Evolutionary conservation across 2,329 filamentous ascomycete species (phyloP), one percentile per base, ranked within the genome.

Genomic region (Pseudonectria buxi): DNA sequence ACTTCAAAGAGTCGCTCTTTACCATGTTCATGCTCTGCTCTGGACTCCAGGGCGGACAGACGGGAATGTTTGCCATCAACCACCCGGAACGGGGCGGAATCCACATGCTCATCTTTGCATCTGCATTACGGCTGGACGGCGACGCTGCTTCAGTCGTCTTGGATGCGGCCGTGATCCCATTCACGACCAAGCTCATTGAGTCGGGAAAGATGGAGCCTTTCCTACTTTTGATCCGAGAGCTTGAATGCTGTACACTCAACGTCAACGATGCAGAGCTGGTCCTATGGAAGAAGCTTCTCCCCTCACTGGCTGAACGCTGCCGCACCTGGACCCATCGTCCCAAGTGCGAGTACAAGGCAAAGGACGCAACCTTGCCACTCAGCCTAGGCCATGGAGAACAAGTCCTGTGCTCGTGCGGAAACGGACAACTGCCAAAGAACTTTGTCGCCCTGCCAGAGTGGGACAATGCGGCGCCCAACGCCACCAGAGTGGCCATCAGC

Each of bases 401-500:
- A 13, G 55, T 67, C 4, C 45, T 74, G 14, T 74, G 71, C 47
- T 56, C 53, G 4, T 73, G 70, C 31, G 68, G 69, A 18, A 50
- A 58, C 13, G 70, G 69, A 0, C 46, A 53, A 18, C 39, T 72
- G 5, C 68, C 68, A 0, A 40, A 56, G 0, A 33, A 50, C 29
- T 76, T 62, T 35, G 43, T 64, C 26, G 37, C 49, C 4, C 32
- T 72, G 6, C 67, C 68, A 0, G 59, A 63, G 13, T 70, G 70
- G 61, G 60, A 69, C 1, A 56, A 50, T 7, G 62, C 62, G 10
- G 56, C 58, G 1, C 51, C 59, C 35, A 56, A 66, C 32, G 64
- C 70, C 18, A 73, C 77, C 18, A 67, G 78, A 6, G 59, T 76
- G 6, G 74, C 73, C 4, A 73, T 81, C 45, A 79, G 75, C 36